phyloP scores from a whole-genome alignment of 2,329 filamentous ascomycete genomes.

The Xylariales sp. region DNA sequence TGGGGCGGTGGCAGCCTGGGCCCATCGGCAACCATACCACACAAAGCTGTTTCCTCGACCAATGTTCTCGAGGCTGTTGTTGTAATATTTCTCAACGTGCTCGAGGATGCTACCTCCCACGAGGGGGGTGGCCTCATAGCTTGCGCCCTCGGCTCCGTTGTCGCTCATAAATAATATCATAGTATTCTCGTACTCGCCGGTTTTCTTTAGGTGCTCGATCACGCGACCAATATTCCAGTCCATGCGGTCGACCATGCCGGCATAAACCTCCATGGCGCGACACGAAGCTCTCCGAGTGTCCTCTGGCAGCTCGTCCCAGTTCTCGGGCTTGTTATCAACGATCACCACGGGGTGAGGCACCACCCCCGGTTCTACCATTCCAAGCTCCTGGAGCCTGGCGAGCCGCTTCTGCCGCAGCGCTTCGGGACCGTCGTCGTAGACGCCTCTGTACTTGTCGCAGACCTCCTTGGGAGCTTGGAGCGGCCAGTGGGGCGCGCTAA shows the following conservation, averaged over 20 bases:
- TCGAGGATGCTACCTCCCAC: slow-evolving; percentile 46
- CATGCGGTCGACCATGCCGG: slow-evolving; percentile 57
- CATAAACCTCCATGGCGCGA: slow-evolving; percentile 41
- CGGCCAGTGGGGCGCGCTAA: slow-evolving; percentile 61
- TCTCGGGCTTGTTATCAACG: no score
- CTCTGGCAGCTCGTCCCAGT: slow-evolving; percentile 1
- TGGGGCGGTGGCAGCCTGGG: slow-evolving; percentile 33
- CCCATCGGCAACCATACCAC: slow-evolving; percentile 57
- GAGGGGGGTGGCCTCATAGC: slow-evolving; percentile 54
- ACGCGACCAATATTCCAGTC: slow-evolving; percentile 58
- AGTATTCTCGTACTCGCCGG: slow-evolving; percentile 58
- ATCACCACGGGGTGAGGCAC: slow-evolving; percentile 16
- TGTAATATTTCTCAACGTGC: slow-evolving; percentile 52
- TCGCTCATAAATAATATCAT: slow-evolving; percentile 61
- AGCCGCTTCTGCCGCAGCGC: slow-evolving; percentile 49
- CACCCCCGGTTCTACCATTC: slow-evolving; percentile 16
- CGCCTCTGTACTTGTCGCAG: slow-evolving; percentile 46
- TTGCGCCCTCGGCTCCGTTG: slow-evolving; percentile 57
- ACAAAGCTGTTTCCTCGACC: slow-evolving; percentile 54
- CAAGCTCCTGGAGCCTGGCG: slow-evolving; percentile 38
- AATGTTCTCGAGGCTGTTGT: slow-evolving; percentile 54
- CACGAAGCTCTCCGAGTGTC: slow-evolving; percentile 12
- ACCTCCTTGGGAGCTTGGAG: slow-evolving; percentile 53
- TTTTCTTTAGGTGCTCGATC: slow-evolving; percentile 48
- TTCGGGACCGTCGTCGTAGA: slow-evolving; percentile 58